These are phyloP conservation scores for Rhizopogon salebrosus DNA, from an alignment of 768 basidiomycete species.

Conservation along the genomic window DNA sequence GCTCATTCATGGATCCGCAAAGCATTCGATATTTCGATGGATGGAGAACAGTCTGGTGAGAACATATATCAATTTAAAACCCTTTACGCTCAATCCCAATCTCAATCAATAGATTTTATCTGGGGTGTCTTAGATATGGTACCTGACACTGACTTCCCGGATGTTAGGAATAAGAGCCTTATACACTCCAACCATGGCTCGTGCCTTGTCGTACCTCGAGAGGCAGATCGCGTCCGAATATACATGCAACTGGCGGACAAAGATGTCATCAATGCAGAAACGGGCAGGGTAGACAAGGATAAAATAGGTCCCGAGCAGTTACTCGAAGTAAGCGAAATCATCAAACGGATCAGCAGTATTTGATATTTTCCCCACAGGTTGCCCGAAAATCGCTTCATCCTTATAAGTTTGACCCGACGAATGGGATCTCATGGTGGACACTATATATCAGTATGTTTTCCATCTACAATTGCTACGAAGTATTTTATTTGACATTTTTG, in stretches of 20 bases:
- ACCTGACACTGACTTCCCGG: conserved; percentile 49
- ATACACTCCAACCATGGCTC: conserved; percentile 49
- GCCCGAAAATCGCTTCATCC: conserved; percentile 38
- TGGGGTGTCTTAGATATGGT: conserved; percentile 44
- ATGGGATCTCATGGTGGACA: conserved; percentile 44
- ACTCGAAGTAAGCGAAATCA: conserved; percentile 25
- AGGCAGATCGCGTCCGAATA: conserved; percentile 40
- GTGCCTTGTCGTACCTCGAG: conserved; percentile 48
- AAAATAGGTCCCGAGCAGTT: conserved; percentile 34
- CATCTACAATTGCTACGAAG: background rate
- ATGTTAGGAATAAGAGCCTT: conserved; percentile 41
- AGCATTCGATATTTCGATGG: conserved; percentile 57
- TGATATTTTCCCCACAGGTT: conserved; percentile 18
- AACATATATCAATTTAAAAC: background rate
- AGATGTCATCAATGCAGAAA: conserved; percentile 30
- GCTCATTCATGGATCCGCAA: conserved; percentile 86
- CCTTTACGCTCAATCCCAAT: background rate
- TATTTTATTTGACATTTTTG: background rate
- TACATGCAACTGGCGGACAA: conserved; percentile 47
- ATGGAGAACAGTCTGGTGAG: conserved; percentile 61
- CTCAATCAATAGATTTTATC: conserved; percentile 25
- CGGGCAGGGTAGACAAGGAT: conserved; percentile 37
- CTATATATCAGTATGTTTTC: conserved; percentile 40
- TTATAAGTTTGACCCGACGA: conserved; percentile 27
- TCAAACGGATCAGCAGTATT: background rate